Evolutionary conservation across 495 filamentous ascomycete genomes (phyloP), one percentile per base, ranked within the genome.

Genomic region (Penicillium nucicola): DNA sequence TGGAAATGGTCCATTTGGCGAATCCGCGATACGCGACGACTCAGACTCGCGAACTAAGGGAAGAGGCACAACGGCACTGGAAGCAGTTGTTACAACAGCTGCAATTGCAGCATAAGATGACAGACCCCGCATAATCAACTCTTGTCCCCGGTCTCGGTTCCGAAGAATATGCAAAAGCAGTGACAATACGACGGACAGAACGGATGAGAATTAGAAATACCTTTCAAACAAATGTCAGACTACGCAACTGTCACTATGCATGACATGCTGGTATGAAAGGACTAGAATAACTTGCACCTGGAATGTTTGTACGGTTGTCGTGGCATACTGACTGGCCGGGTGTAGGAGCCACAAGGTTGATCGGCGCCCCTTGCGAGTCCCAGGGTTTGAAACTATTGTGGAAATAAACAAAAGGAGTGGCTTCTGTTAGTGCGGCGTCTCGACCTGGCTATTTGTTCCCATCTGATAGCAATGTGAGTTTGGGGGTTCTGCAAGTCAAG

Each of bases 81-180:
- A 65, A 10, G 39, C 50, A 10, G 58, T 32, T 19, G 41, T 13
- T 13, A 45, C 18, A 33, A 53, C 19, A 37, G 47, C 55, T 51
- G 45, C 48, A 18, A 65, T 9, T 11, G 49, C 53, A 50, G 35
- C 28, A 8, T 50, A 41, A 40, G 42, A 57, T 14, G 54, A 19
- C 12, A 43, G 19, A 8, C 56, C 31, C 44, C 50, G 32, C 61
- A 65, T 65, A 49, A 40, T 62, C 19, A 36, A 44, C 36, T 38
- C 14, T 43, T 42, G 12, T 20, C 17, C 47, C 38, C 22, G 34
- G 45, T 34, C 38, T 44, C 49, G 17, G 43, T 30, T 37, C 44
- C 40, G 47, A 56, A 20, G n/a, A 33, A 38, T 18, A 31, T 37
- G 19, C 19, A 30, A 17, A 53, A 30, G 25, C 28, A 19, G 36